Conservation (phyloP, 441 rosid species). For the Jatropha podagrica region DNA sequence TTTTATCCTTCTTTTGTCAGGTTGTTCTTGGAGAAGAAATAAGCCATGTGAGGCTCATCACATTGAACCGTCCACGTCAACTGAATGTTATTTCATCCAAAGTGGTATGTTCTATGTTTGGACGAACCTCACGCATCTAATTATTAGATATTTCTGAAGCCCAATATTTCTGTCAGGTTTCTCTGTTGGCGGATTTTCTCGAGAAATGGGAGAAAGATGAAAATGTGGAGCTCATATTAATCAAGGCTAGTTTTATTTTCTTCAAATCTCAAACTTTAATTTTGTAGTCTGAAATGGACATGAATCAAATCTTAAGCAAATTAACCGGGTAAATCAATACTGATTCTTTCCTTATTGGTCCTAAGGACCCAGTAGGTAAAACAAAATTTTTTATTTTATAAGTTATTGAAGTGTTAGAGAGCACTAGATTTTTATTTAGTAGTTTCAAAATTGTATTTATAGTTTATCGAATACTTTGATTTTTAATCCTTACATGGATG, state of each 20-base stretch:
- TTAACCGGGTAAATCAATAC: too few species aligned
- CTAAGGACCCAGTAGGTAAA: too few species aligned
- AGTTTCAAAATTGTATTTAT: too few species aligned
- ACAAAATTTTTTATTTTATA: too few species aligned
- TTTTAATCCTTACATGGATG: too few species aligned
- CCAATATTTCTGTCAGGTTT: constrained; percentile 44
- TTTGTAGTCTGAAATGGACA: too few species aligned
- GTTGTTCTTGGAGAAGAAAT: constrained; percentile 72
- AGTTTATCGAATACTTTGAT: too few species aligned
- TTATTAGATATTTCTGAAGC: not conserved
- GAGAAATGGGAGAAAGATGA: constrained; percentile 85
- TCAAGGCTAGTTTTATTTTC: constrained; percentile 53
- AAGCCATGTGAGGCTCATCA: constrained; percentile 53
- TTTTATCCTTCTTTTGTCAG: constrained; percentile 28
- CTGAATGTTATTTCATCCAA: constrained; percentile 76
- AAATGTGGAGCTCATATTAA: constrained; percentile 48
- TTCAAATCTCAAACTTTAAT: not conserved
- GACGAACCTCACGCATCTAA: not conserved
- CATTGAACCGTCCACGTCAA: constrained; percentile 83
- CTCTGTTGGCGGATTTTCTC: constrained; percentile 60
- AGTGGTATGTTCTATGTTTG: constrained; percentile 48
- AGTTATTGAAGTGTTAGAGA: too few species aligned
- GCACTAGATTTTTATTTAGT: too few species aligned
- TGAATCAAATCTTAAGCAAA: too few species aligned
- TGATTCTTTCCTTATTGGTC: too few species aligned